These are phyloP conservation scores for Stagonosporopsis cucurbitacearum DNA, from an alignment of 2,329 filamentous ascomycete genomes.

Conservation along the genomic window DNA sequence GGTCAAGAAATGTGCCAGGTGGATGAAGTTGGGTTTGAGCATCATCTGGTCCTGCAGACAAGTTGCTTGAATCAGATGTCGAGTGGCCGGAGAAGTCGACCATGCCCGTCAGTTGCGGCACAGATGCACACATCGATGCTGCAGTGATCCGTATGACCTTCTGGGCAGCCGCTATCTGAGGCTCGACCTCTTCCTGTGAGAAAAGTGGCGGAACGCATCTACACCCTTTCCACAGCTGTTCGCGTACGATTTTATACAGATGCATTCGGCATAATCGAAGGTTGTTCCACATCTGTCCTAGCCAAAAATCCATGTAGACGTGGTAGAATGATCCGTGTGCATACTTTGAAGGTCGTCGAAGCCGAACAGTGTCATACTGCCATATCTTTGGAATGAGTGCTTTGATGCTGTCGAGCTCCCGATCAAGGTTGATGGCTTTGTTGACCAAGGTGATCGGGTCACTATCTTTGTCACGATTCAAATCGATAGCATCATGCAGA, in stretches of 20 bases:
- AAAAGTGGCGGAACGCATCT: conserved; percentile 23
- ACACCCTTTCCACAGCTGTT: conserved; percentile 26
- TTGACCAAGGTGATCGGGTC: conserved; percentile 25
- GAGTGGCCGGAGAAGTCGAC: conserved; percentile 29
- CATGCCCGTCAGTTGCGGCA: conserved; percentile 40
- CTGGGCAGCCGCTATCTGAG: conserved; percentile 21
- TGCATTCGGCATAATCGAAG: conserved; percentile 31
- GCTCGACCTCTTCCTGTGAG: conserved; percentile 7
- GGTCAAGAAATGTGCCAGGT: conserved; percentile 33
- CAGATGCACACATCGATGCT: conserved; percentile 31
- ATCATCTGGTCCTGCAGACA: background rate
- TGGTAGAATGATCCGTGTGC: conserved; percentile 35
- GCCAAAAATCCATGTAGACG: conserved; percentile 41
- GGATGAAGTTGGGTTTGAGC: conserved; percentile 23
- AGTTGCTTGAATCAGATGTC: background rate
- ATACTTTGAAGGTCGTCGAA: conserved; percentile 10
- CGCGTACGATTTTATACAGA: conserved; percentile 32
- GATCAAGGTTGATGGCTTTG: conserved; percentile 24
- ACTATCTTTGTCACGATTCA: conserved; percentile 26
- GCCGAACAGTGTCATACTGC: conserved; percentile 27
- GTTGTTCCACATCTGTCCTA: conserved; percentile 43
- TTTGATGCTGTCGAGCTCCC: conserved; percentile 32
- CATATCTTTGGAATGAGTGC: conserved; percentile 32
- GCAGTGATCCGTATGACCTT: conserved; percentile 21
- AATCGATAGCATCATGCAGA: conserved; percentile 30